Conservation (phyloP, 495 filamentous ascomycete genomes). For the Pyronema domesticum region DNA sequence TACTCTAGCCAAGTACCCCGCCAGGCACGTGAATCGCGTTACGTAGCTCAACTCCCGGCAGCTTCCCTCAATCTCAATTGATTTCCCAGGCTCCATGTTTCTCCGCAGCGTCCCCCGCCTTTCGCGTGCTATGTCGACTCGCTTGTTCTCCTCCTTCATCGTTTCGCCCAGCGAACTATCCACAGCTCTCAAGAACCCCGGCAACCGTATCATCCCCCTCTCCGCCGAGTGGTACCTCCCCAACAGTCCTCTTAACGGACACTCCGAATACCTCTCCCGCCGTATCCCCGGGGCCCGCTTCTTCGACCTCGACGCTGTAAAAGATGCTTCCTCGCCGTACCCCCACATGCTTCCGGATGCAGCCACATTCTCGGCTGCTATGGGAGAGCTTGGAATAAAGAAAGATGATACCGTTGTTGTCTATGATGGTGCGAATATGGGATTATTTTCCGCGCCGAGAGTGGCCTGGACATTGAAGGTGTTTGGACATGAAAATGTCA, state of each 20-base stretch:
- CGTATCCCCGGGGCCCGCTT: slow-evolving; percentile 82
- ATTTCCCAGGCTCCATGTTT: no score
- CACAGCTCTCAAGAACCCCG: slow-evolving; percentile 59
- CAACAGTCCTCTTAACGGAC: slow-evolving; percentile 68
- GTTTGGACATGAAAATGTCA: slow-evolving; percentile 79
- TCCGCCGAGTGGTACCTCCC: slow-evolving; percentile 94
- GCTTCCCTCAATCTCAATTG: no score
- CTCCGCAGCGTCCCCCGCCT: not conserved
- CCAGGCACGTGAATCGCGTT: no score
- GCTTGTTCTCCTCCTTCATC: slow-evolving; percentile 50
- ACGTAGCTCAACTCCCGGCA: no score
- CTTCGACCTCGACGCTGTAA: slow-evolving; percentile 85
- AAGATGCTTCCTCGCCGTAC: slow-evolving; percentile 71
- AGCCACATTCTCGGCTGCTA: slow-evolving; percentile 64
- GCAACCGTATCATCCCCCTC: slow-evolving; percentile 66
- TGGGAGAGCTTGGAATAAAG: slow-evolving; percentile 72
- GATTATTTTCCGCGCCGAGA: slow-evolving; percentile 83
- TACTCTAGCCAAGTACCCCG: no score
- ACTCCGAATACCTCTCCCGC: slow-evolving; percentile 51
- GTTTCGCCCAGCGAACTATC: slow-evolving; percentile 69
- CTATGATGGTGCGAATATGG: slow-evolving; percentile 73
- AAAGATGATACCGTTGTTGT: slow-evolving; percentile 79
- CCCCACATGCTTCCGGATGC: slow-evolving; percentile 89
- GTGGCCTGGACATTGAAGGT: slow-evolving; percentile 82
- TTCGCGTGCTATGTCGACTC: slow-evolving; percentile 25